Percentiles rank a stretch among this genome's conserved stretches.
These are phyloP conservation scores for Akanthomyces lecanii DNA, from an alignment of 2,329 filamentous ascomycete species.

Conservation along the genomic window DNA sequence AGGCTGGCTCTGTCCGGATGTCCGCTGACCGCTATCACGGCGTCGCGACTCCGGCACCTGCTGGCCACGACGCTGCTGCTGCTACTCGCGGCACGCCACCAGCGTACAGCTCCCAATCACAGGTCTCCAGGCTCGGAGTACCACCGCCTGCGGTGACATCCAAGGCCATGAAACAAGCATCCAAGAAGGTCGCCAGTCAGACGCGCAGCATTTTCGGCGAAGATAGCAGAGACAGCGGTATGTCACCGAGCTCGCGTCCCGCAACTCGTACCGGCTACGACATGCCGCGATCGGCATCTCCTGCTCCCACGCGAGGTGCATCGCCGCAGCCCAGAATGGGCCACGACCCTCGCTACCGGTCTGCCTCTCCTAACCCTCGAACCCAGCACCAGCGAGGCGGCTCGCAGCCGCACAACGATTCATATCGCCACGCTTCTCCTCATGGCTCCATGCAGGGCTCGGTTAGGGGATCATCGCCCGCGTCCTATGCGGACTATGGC, in stretches of 20 bases:
- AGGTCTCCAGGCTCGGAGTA: conserved; percentile 75
- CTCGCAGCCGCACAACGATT: conserved; percentile 37
- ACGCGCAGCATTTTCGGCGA: conserved; percentile 71
- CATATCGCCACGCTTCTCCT: conserved; percentile 50
- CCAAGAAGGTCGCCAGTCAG: conserved; percentile 80
- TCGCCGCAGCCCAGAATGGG: conserved; percentile 58
- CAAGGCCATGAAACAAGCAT: conserved; percentile 92
- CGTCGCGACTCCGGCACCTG: conserved; percentile 75
- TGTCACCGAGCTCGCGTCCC: conserved; percentile 46
- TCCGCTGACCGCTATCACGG: conserved; percentile 96
- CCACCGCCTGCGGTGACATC: conserved; percentile 90
- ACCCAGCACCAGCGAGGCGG: conserved; percentile 34
- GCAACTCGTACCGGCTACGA: conserved; percentile 50
- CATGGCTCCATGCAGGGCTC: conserved; percentile 42
- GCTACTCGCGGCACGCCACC: conserved; percentile 73
- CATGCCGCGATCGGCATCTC: conserved; percentile 60
- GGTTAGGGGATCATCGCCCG: conserved; percentile 44
- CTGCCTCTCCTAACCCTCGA: conserved; percentile 63
- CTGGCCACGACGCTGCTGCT: conserved; percentile 42
- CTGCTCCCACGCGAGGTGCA: conserved; percentile 60
- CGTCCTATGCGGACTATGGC: conserved; percentile 43
- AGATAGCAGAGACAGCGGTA: conserved; percentile 32
- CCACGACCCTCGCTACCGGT: conserved; percentile 43
- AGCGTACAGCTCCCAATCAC: conserved; percentile 67
- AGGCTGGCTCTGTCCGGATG: conserved; percentile 75